Evolutionary conservation across 2,329 filamentous ascomycete genomes (phyloP), one percentile per base, ranked within the genome.

Genomic region (Cordyceps farinosa): DNA sequence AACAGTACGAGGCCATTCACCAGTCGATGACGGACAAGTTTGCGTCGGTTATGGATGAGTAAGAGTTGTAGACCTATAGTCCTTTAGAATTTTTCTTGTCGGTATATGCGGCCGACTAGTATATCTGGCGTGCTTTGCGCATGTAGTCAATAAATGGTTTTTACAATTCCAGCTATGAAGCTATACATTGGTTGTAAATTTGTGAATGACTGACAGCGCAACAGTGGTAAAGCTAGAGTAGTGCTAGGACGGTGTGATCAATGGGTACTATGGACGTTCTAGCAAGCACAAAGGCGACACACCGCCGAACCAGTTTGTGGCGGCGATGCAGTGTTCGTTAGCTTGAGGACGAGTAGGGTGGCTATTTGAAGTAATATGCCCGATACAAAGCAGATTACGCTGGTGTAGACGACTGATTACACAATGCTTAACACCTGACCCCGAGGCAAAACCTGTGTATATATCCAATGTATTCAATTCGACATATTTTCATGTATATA

Each of bases 11-110:
- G 84, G 88, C 87, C 70, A 87, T 98, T 70, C 84, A 95, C 71
- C 91, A 96, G 80, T 84, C 87, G 71, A 94, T 99, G 92, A 88
- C 90, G 70, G 95, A 99, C 81, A 97, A 97, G 82, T 99, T 99
- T 80, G 95, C 95, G 56, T 89, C 92, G 45, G 94, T 99, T 65
- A 87, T 91, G 75, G 95, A 99, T 78, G 94, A 98, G 85, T 99
- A 92, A 62, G 53, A 54, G 47, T 61, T 62, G 63, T 67, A 67
- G 56, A 65, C 61, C 53, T 70, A 67, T 66, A 67, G 65, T 68
- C 65, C 63, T 70, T 71, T 74, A 75, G 70, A 75, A 66, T 59
- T 59, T 63, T 36, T 54, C 60, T 50, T 48, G 53, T 63, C 53
- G 59, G 50, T 47, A 47, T 45, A 45, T 40, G 50, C 53, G 47